Conservation (phyloP, 2,329 filamentous ascomycete species). For the Stemphylium vesicarium region DNA sequence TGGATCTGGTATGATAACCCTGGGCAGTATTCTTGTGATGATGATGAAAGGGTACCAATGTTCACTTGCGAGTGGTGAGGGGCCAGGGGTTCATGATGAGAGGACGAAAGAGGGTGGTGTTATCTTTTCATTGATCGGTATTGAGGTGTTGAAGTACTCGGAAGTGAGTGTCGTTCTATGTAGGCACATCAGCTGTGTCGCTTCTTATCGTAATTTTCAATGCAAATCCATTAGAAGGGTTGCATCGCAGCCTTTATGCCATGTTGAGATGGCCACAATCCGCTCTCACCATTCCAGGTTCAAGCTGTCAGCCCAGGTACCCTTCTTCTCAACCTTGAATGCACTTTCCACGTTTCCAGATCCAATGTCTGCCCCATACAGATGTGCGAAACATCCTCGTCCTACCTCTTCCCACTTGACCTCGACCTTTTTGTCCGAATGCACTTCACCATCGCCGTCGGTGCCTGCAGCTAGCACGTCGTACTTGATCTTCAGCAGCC, state of each 20-base stretch:
- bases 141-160: too few relatives aligned
- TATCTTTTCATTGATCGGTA: too few relatives aligned
- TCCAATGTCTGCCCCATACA: slow-evolving; percentile 64
- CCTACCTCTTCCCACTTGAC: slow-evolving; percentile 63
- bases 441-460: slow-evolving; percentile 34
- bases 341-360: slow-evolving; percentile 57
- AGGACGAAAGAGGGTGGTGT: too few relatives aligned
- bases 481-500: slow-evolving; percentile 62
- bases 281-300: slow-evolving; percentile 41
- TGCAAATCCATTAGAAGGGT: too few relatives aligned
- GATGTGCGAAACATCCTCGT: slow-evolving; percentile 61
- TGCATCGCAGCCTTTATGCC: not conserved
- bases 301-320: slow-evolving; percentile 56
- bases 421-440: slow-evolving; percentile 31
- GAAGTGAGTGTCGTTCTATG: too few relatives aligned
- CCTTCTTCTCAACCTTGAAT: slow-evolving; percentile 56
- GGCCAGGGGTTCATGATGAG: too few relatives aligned
- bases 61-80: too few relatives aligned
- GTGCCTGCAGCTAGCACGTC: slow-evolving; percentile 47
- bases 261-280: not conserved
- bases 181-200: too few relatives aligned
- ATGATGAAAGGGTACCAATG: too few relatives aligned
- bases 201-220: too few relatives aligned
- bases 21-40: too few relatives aligned
- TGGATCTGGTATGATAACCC: too few relatives aligned